A percentile compares a stretch with the other conserved stretches of the same genome.
These are phyloP conservation scores for Annulohypoxylon nitens DNA, from an alignment of 495 filamentous ascomycete species.

Conservation along the genomic window DNA sequence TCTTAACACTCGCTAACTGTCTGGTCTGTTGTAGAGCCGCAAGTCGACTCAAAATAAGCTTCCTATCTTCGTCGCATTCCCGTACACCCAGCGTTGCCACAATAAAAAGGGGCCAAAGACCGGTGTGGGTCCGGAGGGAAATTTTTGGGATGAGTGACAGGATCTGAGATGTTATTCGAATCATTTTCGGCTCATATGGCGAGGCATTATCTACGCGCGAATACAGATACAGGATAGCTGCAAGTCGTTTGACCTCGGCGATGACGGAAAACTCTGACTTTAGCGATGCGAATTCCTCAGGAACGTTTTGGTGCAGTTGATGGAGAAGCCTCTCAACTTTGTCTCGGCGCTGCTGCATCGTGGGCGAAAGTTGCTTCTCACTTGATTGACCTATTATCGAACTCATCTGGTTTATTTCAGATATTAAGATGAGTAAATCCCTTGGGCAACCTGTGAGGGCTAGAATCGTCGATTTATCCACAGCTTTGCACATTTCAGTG, in stretches of 20 bases:
- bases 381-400: conserved; percentile 9
- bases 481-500: conserved; percentile 34
- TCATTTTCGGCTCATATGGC: conserved; percentile 38
- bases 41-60: conserved; percentile 30
- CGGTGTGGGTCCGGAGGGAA: conserved; percentile 39
- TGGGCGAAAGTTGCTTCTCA: conserved; percentile 10
- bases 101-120: conserved; percentile 42
- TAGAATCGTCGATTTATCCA: conserved; percentile 29
- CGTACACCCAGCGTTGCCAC: conserved; percentile 40
- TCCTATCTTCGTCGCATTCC: conserved; percentile 41
- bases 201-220: conserved; percentile 33
- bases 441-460: conserved; percentile 37
- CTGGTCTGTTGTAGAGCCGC: conserved; percentile 38
- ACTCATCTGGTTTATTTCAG: conserved; percentile 41
- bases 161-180: conserved; percentile 35
- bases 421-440: conserved; percentile 38
- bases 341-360: conserved; percentile 35
- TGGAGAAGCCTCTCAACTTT: conserved; percentile 38
- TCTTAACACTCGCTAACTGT: conserved; percentile 40
- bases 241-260: conserved; percentile 40
- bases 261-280: conserved; percentile 33
- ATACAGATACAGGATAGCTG: conserved; percentile 40
- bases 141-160: conserved; percentile 32
- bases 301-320: conserved; percentile 33
- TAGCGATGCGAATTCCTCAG: conserved; percentile 25